Percentiles rank a stretch among this genome's conserved stretches.
phyloP scores from a whole-genome alignment of 2,329 filamentous ascomycete genomes.

The Fusarium oligoseptatum region DNA sequence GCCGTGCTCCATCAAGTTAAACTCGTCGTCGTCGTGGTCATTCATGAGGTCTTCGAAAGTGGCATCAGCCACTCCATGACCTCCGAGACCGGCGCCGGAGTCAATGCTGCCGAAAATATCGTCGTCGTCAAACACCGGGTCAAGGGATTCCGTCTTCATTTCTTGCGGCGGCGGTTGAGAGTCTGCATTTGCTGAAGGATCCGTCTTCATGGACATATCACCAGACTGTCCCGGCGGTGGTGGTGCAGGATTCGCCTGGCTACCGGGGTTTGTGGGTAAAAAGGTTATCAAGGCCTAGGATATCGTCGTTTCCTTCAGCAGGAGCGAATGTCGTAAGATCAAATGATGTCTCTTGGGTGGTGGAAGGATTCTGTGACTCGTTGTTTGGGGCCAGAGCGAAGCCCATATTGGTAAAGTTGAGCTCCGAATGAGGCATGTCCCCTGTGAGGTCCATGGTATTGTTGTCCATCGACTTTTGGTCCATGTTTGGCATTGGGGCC shows the following conservation, averaged over 20 bases:
- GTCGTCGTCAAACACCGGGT: constrained; percentile 59
- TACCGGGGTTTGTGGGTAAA: constrained; percentile 43
- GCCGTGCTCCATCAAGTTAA: constrained; percentile 58
- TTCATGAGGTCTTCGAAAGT: constrained; percentile 66
- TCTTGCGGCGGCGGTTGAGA: constrained; percentile 19
- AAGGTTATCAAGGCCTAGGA: constrained; percentile 49
- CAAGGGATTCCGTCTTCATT: constrained; percentile 44
- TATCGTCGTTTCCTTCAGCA: constrained; percentile 48
- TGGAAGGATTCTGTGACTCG: constrained; percentile 42
- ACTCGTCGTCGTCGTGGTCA: constrained; percentile 52
- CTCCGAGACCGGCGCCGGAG: constrained; percentile 50
- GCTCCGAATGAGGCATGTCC: constrained; percentile 50
- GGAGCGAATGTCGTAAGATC: constrained; percentile 61
- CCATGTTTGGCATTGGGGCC: constrained; percentile 48
- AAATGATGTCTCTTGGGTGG: constrained; percentile 56
- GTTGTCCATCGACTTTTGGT: constrained; percentile 43
- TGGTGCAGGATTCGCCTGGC: constrained; percentile 27
- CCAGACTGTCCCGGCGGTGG: constrained; percentile 22
- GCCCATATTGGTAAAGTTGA: constrained; percentile 69
- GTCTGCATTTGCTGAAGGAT: constrained; percentile 14
- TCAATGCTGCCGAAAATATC: constrained; percentile 58
- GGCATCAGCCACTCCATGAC: constrained; percentile 50
- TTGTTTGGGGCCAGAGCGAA: constrained; percentile 64
- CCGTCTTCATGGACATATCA: constrained; percentile 26
- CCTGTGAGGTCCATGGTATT: constrained; percentile 37